Evolutionary conservation across 2,329 filamentous ascomycete genomes (phyloP).

Genomic region (Magnaporthiopsis poae): DNA sequence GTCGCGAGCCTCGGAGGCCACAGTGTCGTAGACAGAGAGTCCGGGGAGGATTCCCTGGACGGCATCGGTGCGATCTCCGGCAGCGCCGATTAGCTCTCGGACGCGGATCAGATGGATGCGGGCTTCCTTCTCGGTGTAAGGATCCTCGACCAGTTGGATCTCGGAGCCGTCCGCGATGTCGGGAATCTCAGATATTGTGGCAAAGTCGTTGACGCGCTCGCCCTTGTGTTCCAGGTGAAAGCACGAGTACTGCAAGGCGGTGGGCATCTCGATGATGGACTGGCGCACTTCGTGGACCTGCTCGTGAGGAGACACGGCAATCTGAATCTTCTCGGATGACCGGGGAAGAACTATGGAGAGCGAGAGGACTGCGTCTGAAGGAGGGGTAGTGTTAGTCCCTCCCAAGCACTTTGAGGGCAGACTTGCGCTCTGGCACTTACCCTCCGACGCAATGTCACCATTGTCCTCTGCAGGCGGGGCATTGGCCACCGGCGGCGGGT

Average conservation of each 20-base stretch:
- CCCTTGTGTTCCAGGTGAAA: slow-evolving; percentile 93
- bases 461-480: slow-evolving; percentile 14
- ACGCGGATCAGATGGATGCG: slow-evolving; percentile 87
- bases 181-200: slow-evolving; percentile 80
- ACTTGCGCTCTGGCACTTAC: slow-evolving; percentile 15
- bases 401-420: background rate
- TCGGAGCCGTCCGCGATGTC: slow-evolving; percentile 69
- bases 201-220: slow-evolving; percentile 85
- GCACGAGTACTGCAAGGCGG: slow-evolving; percentile 94
- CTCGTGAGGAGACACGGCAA: slow-evolving; percentile 88
- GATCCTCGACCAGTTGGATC: slow-evolving; percentile 76
- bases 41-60: slow-evolving; percentile 80
- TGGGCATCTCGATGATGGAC: slow-evolving; percentile 85
- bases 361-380: slow-evolving; percentile 40
- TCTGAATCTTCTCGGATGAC: slow-evolving; percentile 66
- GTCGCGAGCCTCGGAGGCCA: slow-evolving; percentile 39
- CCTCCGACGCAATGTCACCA: slow-evolving; percentile 23
- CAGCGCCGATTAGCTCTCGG: slow-evolving; percentile 83
- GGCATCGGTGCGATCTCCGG: slow-evolving; percentile 77
- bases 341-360: slow-evolving; percentile 75
- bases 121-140: slow-evolving; percentile 97
- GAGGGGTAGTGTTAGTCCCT: slow-evolving; percentile 10
- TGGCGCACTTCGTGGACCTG: slow-evolving; percentile 96
- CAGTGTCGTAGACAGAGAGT: slow-evolving; percentile 73
- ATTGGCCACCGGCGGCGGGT: slow-evolving; percentile 6